A percentile compares a stretch with the other conserved stretches of the same genome.
Conservation (phyloP, 2,329 filamentous ascomycete genomes). For the Apiospora saccharicola region DNA sequence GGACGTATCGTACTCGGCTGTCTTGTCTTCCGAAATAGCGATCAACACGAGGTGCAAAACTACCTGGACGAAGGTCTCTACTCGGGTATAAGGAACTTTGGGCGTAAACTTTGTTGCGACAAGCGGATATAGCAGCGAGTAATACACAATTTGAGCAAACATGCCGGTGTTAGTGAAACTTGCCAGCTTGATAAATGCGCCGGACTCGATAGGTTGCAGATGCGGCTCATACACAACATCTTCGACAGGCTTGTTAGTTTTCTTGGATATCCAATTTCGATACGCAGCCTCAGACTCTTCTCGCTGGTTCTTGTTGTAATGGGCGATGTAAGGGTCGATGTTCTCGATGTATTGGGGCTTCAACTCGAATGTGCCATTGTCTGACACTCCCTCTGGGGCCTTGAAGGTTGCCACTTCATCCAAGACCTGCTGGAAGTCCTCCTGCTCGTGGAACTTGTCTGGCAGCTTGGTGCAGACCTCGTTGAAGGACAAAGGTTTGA, state of each 20-base stretch:
- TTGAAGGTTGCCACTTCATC: constrained; percentile 90
- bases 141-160: constrained; percentile 90
- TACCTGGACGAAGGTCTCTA: constrained; percentile 92
- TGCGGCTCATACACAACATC: constrained; percentile 94
- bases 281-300: constrained; percentile 94
- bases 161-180: constrained; percentile 83
- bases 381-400: constrained; percentile 87
- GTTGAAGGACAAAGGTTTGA: constrained; percentile 94
- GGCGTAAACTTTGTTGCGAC: constrained; percentile 74
- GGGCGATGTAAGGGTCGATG: constrained; percentile 93
- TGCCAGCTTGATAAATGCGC: constrained; percentile 79
- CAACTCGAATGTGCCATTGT: constrained; percentile 93
- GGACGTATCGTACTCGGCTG: constrained; percentile 59
- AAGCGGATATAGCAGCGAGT: constrained; percentile 83
- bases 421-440: constrained; percentile 85
- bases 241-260: constrained; percentile 78
- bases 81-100: constrained; percentile 78
- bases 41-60: constrained; percentile 87
- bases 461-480: constrained; percentile 87
- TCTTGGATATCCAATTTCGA: constrained; percentile 85
- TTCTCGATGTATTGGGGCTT: constrained; percentile 86
- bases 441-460: constrained; percentile 87
- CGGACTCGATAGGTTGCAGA: constrained; percentile 76
- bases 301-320: constrained; percentile 96
- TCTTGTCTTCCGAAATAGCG: constrained; percentile 82